Evolutionary conservation across 2,329 filamentous ascomycete species (phyloP).

Genomic region (Aureobasidium pullulans): DNA sequence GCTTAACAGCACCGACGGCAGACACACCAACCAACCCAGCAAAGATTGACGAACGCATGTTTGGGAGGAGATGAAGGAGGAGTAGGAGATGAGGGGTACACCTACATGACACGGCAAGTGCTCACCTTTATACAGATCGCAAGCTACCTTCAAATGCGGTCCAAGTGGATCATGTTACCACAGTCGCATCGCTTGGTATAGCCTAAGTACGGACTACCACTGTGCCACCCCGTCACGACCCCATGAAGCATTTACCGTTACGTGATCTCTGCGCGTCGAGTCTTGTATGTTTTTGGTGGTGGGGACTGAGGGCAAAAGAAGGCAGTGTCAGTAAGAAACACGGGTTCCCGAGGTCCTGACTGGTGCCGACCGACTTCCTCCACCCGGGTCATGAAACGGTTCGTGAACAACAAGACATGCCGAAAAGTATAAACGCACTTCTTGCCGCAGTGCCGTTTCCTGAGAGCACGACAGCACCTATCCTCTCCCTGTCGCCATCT

Average conservation of each 20-base stretch:
- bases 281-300: neutral
- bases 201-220: neutral
- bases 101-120: neutral
- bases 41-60: neutral
- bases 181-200: neutral
- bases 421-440: too few species aligned
- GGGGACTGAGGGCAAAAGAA: neutral
- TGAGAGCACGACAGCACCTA: too few species aligned
- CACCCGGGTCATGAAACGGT: too few species aligned
- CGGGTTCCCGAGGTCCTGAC: neutral
- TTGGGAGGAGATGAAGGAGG: neutral
- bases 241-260: neutral
- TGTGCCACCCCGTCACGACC: neutral
- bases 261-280: neutral
- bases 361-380: too few species aligned
- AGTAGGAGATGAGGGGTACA: conserved; percentile 1
- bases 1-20: conserved; percentile 26
- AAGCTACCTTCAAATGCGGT: neutral
- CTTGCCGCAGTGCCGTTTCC: too few species aligned
- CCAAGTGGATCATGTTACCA: neutral
- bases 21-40: neutral
- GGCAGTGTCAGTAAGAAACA: neutral
- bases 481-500: too few species aligned
- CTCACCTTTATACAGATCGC: neutral
- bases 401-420: too few species aligned